Conservation (phyloP, 192 early-diverging fungal genomes). For the Oehlia diaphana region DNA sequence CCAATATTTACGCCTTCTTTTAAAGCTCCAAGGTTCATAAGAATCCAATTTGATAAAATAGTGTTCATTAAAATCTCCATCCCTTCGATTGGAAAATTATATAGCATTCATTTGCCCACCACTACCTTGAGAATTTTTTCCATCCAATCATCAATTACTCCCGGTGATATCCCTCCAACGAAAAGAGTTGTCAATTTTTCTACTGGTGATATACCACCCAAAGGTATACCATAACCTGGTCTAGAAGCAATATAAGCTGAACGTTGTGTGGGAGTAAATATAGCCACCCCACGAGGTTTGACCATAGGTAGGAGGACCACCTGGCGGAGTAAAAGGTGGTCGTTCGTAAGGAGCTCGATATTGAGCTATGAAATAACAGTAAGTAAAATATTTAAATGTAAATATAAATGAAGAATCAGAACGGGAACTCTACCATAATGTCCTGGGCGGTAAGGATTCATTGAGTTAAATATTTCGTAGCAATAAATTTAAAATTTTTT, state of each 20-base stretch:
- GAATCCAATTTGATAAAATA: constrained; percentile 6
- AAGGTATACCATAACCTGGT: background rate
- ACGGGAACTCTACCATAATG: background rate
- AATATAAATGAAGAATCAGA: background rate
- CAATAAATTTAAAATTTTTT: too few species aligned
- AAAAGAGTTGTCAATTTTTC: constrained; percentile 72
- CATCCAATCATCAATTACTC: constrained; percentile 66
- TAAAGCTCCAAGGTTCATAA: background rate
- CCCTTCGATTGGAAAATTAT: constrained; percentile 33
- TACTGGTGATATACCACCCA: background rate
- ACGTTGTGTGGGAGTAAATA: background rate
- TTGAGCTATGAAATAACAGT: too few species aligned
- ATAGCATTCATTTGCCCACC: constrained; percentile 3
- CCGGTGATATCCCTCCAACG: constrained; percentile 67
- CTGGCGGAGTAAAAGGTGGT: too few species aligned
- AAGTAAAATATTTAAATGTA: too few species aligned
- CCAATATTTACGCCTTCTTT: constrained; percentile 10
- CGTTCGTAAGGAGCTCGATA: too few species aligned
- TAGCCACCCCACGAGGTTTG: background rate
- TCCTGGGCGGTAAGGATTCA: constrained; percentile 18
- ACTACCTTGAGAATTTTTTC: constrained; percentile 62
- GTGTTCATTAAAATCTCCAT: background rate
- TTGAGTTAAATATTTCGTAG: background rate
- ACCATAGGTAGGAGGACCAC: too few species aligned
- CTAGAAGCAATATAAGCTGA: constrained; percentile 3